phyloP scores from a whole-genome alignment of 176 grass and related monocot species.

The Pontederia paniculata region DNA sequence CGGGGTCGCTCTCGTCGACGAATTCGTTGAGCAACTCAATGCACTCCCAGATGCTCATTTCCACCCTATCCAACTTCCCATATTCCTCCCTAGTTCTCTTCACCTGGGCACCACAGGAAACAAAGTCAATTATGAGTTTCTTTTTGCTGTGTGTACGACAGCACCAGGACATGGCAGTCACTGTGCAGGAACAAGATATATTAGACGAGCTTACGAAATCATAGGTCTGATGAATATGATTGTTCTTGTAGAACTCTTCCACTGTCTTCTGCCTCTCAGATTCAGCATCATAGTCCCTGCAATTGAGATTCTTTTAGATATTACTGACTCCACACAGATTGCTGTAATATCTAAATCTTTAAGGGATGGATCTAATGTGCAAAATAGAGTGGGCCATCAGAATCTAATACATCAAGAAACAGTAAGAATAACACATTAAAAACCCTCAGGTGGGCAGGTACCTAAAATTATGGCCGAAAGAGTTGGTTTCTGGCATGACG shows the following conservation, averaged over 20 bases:
- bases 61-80: conserved; percentile 44
- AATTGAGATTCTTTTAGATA: not conserved
- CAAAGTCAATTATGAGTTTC: not conserved
- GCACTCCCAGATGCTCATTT: conserved; percentile 88
- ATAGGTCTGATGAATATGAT: conserved; percentile 55
- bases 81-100: conserved; percentile 38
- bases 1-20: conserved; percentile 83
- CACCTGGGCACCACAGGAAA: conserved; percentile 21
- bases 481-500: conserved; percentile 49
- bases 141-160: no score
- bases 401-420: not conserved
- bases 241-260: conserved; percentile 62
- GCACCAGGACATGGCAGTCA: not conserved
- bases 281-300: conserved; percentile 60
- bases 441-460: not conserved
- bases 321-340: no score
- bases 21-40: conserved; percentile 77
- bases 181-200: not conserved
- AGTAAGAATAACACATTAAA: no score
- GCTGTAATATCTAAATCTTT: not conserved
- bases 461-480: conserved; percentile 78
- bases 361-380: no score
- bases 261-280: conserved; percentile 60
- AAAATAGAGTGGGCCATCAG: not conserved
- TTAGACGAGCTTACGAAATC: conserved; percentile 32